Percentiles rank a stretch among this genome's conserved stretches.
These are phyloP conservation scores for Scheffersomyces insectosa DNA, from an alignment of 1,139 yeast genomes.

Conservation along the genomic window DNA sequence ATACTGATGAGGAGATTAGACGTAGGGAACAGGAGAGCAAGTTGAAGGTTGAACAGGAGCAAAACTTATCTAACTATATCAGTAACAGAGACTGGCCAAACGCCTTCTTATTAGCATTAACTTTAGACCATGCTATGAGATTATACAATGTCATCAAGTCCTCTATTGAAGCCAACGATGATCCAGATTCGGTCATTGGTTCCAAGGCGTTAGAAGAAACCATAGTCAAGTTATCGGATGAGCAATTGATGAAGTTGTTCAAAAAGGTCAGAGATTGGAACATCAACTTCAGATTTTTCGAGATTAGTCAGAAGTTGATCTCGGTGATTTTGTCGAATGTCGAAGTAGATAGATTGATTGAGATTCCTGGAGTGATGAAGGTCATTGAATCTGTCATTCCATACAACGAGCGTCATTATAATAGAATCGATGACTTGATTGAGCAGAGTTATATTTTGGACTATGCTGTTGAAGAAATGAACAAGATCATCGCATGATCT, in stretches of 20 bases:
- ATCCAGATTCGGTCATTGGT: constrained; percentile 54
- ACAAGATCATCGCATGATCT: constrained; percentile 28
- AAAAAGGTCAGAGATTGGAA: constrained; percentile 93
- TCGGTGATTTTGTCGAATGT: constrained; percentile 60
- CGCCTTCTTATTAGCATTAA: constrained; percentile 83
- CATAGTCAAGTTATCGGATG: constrained; percentile 57
- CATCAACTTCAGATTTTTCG: constrained; percentile 78
- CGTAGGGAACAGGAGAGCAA: constrained; percentile 52
- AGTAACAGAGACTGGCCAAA: constrained; percentile 77
- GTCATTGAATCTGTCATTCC: constrained; percentile 77
- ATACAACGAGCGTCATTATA: constrained; percentile 82
- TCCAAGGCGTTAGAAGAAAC: constrained; percentile 64
- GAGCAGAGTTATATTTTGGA: constrained; percentile 87
- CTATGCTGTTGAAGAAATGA: constrained; percentile 80
- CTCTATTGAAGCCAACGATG: constrained; percentile 44
- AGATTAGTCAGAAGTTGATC: constrained; percentile 75
- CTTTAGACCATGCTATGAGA: constrained; percentile 84
- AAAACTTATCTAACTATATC: constrained; percentile 73
- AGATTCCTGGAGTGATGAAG: constrained; percentile 66
- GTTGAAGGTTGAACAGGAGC: constrained; percentile 79
- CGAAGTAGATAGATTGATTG: constrained; percentile 55
- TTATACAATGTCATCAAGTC: constrained; percentile 68
- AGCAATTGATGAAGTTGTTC: constrained; percentile 61
- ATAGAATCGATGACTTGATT: constrained; percentile 71
- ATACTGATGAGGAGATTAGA: constrained; percentile 61